These are phyloP conservation scores for Xylariaceae sp. DNA, from an alignment of 2,329 filamentous ascomycete genomes.

Conservation along the genomic window DNA sequence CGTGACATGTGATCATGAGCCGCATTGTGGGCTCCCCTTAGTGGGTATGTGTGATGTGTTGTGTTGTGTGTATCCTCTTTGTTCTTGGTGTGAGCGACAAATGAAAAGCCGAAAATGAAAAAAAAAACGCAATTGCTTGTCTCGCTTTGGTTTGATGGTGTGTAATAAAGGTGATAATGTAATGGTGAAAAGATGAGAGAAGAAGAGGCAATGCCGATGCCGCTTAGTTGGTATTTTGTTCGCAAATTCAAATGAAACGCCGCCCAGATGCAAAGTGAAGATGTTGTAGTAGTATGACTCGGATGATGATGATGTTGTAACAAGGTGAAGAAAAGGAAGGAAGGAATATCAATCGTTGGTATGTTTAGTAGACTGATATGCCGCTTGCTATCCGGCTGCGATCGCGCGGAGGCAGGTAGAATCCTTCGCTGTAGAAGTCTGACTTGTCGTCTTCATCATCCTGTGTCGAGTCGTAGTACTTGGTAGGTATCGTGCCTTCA, in stretches of 20 bases:
- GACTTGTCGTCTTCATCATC: slow-evolving; percentile 36
- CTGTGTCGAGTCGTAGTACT: slow-evolving; percentile 35
- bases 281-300: slow-evolving; percentile 22
- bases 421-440: slow-evolving; percentile 47
- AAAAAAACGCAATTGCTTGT: slow-evolving; percentile 19
- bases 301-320: slow-evolving; percentile 14
- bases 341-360: slow-evolving; percentile 9
- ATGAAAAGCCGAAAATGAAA: slow-evolving; percentile 24
- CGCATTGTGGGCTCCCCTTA: background rate
- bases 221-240: slow-evolving; percentile 33
- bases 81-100: slow-evolving; percentile 17
- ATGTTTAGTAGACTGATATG: slow-evolving; percentile 51
- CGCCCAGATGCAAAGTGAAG: slow-evolving; percentile 34
- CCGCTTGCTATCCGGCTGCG: slow-evolving; percentile 47
- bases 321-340: slow-evolving; percentile 29
- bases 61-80: too few relatives aligned
- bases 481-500: slow-evolving; percentile 34
- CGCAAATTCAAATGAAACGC: slow-evolving; percentile 28
- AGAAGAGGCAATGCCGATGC: slow-evolving; percentile 26
- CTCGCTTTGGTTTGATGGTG: slow-evolving; percentile 27
- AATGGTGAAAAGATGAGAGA: slow-evolving; percentile 9
- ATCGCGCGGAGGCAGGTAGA: slow-evolving; percentile 49
- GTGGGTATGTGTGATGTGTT: too few relatives aligned
- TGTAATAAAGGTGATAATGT: too few relatives aligned
- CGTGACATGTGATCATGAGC: slow-evolving; percentile 20